phyloP scores from a whole-genome alignment of 2,329 filamentous ascomycete genomes.

The Raffaelea arxii region DNA sequence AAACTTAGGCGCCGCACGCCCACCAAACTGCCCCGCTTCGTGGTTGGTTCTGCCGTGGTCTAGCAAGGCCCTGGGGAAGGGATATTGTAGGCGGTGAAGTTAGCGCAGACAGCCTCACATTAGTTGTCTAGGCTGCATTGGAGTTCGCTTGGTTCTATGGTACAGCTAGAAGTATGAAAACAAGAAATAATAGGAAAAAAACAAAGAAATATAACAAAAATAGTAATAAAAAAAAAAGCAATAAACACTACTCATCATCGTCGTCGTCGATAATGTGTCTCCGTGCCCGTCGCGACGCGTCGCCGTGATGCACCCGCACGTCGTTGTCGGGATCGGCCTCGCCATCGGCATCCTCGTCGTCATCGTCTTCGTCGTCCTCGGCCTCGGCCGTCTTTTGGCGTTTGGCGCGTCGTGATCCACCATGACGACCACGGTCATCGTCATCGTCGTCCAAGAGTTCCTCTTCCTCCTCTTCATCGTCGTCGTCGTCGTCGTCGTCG shows the following conservation, averaged over 20 bases:
- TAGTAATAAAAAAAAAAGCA: too few species aligned
- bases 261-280: constrained; percentile 53
- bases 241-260: constrained; percentile 30
- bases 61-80: neutral
- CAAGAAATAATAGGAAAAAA: too few species aligned
- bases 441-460: constrained; percentile 47
- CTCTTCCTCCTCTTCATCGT: constrained; percentile 29
- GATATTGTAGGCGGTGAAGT: too few species aligned
- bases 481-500: constrained; percentile 42
- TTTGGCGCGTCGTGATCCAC: constrained; percentile 34
- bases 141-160: too few species aligned
- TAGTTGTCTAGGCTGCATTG: neutral
- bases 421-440: constrained; percentile 48
- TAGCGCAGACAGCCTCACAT: neutral
- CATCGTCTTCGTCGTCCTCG: constrained; percentile 37
- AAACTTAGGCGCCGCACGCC: neutral
- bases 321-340: constrained; percentile 46
- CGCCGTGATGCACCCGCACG: constrained; percentile 17
- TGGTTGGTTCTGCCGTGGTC: neutral
- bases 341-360: constrained; percentile 37
- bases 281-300: constrained; percentile 33
- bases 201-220: too few species aligned
- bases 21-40: neutral
- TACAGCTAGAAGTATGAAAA: too few species aligned
- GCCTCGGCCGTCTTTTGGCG: constrained; percentile 39